Base-by-base conservation (phyloP, 1,284 basidiomycete species). In the Sparassis latifolia region DNA sequence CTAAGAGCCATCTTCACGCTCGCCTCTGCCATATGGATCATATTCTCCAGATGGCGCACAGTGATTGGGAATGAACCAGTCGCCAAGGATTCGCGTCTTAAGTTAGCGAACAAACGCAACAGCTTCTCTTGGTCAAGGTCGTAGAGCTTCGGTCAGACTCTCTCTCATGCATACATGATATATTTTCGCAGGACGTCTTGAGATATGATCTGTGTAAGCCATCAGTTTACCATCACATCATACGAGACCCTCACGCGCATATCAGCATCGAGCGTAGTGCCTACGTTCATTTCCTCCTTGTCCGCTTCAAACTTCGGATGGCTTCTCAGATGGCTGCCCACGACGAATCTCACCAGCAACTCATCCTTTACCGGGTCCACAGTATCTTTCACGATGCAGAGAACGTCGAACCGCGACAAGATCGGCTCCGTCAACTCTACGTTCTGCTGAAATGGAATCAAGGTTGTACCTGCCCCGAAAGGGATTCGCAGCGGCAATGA, bases 11-110 rank as follows among this genome's bases (percentile, higher is more conserved):
- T 99, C 77, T 97, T 97, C 43, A 97, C 97, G 60, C 89, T 93
- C 10, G 97, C 95, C 69, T 99, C 96, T 1, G 93, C 84, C 97
- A 99, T 99, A 42, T 96, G 86, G 69, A 99, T 99, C 91, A 97
- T 98, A 66, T 92, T 95, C 72, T 99, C 97, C 54, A 99, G 71
- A 65, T 98, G 97, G 56, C 97, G 89, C 44, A 99, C 91, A 3
- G 97, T 99, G 66, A 99, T 97, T 3, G 96, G 96, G 73, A 92
- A 97, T 20, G 93, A 97, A 35, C 96, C 96, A 1, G 97, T 99
- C 10, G 93, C 92, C 57, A 96, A 77, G 2, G 94, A 97, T 68
- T 99, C 97, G 55, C 94, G 86, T 46, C 97, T 86, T 40, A 99
- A 79, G 66, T 99, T 97, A n/a, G 92, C 86, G 68, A 97, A 99